Evolutionary conservation across 2,329 filamentous ascomycete species (phyloP).

Genomic region (Aspergillus amoenus): DNA sequence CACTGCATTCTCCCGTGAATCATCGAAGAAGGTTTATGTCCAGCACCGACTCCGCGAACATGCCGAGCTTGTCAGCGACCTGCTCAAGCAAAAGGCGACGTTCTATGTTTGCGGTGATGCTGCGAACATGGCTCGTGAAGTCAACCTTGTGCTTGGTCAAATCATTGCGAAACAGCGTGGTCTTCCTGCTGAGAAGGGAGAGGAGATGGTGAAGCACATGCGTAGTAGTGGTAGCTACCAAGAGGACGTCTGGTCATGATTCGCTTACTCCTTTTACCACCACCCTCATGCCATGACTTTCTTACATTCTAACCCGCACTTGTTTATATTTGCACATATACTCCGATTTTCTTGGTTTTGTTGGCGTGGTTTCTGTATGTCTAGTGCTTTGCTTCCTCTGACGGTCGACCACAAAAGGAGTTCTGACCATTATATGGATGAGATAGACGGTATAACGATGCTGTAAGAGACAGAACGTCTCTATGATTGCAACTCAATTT

Average conservation of each 20-base stretch:
- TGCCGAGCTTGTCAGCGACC: slow-evolving; percentile 79
- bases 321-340: slow-evolving; percentile 31
- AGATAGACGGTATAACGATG: slow-evolving; percentile 15
- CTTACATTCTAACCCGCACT: slow-evolving; percentile 21
- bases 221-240: slow-evolving; percentile 94
- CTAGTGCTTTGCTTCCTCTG: slow-evolving; percentile 13
- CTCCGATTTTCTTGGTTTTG: slow-evolving; percentile 20
- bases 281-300: slow-evolving; percentile 20
- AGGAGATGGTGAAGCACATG: slow-evolving; percentile 98
- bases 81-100: slow-evolving; percentile 81
- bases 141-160: slow-evolving; percentile 80
- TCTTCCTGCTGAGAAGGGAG: slow-evolving; percentile 79
- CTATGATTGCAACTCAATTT: slow-evolving; percentile 7
- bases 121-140: slow-evolving; percentile 92
- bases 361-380: slow-evolving; percentile 24
- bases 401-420: slow-evolving; percentile 5
- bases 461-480: slow-evolving; percentile 4
- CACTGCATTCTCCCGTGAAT: slow-evolving; percentile 92
- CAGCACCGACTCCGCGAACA: slow-evolving; percentile 87
- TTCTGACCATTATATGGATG: slow-evolving; percentile 5
- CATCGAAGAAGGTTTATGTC: slow-evolving; percentile 88
- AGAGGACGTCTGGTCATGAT: slow-evolving; percentile 69
- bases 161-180: slow-evolving; percentile 84
- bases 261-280: slow-evolving; percentile 7
- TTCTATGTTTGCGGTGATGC: slow-evolving; percentile 99